These are phyloP conservation scores for Inosperma sp. DNA, from an alignment of 768 basidiomycete genomes.

Conservation along the genomic window DNA sequence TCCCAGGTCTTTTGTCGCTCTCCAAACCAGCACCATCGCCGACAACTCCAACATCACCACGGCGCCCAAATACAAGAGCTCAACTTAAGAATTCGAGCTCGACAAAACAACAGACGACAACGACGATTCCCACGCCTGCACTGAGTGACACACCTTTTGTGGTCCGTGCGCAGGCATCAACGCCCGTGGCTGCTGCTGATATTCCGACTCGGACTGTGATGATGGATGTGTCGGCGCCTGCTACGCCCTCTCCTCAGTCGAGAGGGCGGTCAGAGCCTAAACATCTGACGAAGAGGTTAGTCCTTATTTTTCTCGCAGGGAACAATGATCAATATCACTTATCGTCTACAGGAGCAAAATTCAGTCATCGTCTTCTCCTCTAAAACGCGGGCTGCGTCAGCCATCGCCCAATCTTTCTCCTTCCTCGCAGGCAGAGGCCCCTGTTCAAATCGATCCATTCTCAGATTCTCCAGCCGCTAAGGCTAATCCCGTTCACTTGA, in stretches of 20 bases:
- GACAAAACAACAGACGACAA: no score
- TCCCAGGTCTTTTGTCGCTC: constrained; percentile 68
- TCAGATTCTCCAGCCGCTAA: no score
- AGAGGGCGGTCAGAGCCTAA: constrained; percentile 28
- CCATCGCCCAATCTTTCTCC: constrained; percentile 52
- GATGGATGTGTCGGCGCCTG: no score
- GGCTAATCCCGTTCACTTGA: no score
- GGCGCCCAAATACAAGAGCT: no score
- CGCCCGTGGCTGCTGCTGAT: constrained; percentile 24
- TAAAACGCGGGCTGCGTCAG: constrained; percentile 48
- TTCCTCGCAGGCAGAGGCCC: constrained; percentile 67
- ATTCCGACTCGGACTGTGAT: no score
- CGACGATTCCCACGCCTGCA: no score
- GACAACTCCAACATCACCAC: constrained; percentile 28
- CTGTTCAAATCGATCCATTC: no score
- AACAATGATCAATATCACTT: not conserved
- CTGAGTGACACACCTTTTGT: constrained; percentile 23
- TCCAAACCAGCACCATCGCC: constrained; percentile 48
- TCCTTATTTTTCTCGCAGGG: constrained; percentile 1
- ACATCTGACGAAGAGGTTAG: constrained; percentile 23
- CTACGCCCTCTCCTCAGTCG: constrained; percentile 30
- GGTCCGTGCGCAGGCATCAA: constrained; percentile 25
- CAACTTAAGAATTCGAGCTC: no score
- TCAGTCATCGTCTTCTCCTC: constrained; percentile 33
- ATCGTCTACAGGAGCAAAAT: constrained; percentile 41